These are phyloP conservation scores for Mycena indigotica DNA, from an alignment of 768 basidiomycete genomes.

Conservation along the genomic window DNA sequence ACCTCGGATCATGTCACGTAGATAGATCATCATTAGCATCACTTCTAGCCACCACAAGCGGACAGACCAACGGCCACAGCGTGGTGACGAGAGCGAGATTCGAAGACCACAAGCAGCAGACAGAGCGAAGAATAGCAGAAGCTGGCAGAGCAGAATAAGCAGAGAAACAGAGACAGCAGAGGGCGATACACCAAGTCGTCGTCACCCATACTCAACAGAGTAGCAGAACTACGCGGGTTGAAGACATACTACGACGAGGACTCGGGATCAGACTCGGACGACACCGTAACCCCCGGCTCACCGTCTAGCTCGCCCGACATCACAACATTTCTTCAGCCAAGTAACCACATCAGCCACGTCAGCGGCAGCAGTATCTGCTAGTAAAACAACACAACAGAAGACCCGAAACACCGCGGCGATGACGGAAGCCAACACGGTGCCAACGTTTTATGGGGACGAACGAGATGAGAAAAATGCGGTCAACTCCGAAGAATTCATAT, in stretches of 20 bases:
- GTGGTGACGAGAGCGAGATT: conserved; percentile 8
- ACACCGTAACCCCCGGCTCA: not conserved
- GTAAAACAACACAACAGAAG: too few species aligned
- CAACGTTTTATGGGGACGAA: conserved; percentile 10
- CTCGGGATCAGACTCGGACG: not conserved
- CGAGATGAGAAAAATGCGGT: not conserved
- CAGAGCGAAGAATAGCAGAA: too few species aligned
- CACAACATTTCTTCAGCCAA: too few species aligned
- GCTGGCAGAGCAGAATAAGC: too few species aligned
- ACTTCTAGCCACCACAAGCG: not conserved
- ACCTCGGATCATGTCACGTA: not conserved
- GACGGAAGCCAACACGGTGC: not conserved
- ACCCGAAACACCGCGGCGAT: not conserved
- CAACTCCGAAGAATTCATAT: conserved; percentile 5
- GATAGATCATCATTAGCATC: not conserved
- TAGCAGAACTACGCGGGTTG: too few species aligned
- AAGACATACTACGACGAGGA: not conserved
- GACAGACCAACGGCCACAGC: not conserved
- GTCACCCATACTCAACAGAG: too few species aligned
- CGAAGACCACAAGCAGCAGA: too few species aligned
- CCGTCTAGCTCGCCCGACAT: too few species aligned
- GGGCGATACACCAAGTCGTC: too few species aligned
- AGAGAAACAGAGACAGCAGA: too few species aligned
- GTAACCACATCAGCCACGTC: too few species aligned
- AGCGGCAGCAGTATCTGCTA: too few species aligned